These are phyloP conservation scores for Entonaema liquescens DNA, from an alignment of 495 filamentous ascomycete species.

Conservation along the genomic window DNA sequence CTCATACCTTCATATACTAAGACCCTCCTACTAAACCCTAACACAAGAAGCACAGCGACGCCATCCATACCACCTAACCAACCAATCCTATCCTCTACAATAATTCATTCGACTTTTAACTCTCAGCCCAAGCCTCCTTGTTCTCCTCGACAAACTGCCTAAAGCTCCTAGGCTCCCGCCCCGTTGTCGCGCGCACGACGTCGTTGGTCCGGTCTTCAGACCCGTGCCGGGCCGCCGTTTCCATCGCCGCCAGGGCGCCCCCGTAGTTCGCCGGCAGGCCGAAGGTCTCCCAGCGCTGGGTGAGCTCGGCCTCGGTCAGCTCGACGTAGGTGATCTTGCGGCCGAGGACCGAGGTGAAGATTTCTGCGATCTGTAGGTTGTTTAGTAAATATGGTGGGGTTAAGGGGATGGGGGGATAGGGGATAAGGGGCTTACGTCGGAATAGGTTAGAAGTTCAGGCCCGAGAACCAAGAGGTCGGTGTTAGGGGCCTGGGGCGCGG, in stretches of 20 bases:
- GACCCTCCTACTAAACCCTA: not conserved
- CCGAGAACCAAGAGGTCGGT: conserved; percentile 57
- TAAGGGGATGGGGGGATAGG: not conserved
- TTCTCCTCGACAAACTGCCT: conserved; percentile 47
- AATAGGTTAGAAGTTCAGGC: conserved; percentile 55
- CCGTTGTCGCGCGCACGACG: conserved; percentile 49
- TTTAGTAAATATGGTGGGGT: not conserved
- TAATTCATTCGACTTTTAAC: too few species aligned
- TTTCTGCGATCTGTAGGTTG: conserved; percentile 51
- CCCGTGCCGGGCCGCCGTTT: conserved; percentile 48
- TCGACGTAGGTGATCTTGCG: conserved; percentile 56
- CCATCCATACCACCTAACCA: too few species aligned
- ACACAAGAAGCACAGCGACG: too few species aligned
- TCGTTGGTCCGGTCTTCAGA: conserved; percentile 54
- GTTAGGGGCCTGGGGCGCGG: conserved; percentile 51
- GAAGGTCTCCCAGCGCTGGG: conserved; percentile 25
- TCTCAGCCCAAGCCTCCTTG: conserved; percentile 20
- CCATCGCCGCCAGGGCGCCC: conserved; percentile 47
- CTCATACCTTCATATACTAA: not conserved
- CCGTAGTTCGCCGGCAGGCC: conserved; percentile 52
- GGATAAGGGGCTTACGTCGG: conserved; percentile 48
- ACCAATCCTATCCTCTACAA: too few species aligned
- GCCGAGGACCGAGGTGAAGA: conserved; percentile 50
- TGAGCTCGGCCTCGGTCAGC: conserved; percentile 46
- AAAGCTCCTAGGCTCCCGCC: conserved; percentile 47